Evolutionary conservation across 2,329 filamentous ascomycete species (phyloP).

Genomic region (Aspergillus piperis): DNA sequence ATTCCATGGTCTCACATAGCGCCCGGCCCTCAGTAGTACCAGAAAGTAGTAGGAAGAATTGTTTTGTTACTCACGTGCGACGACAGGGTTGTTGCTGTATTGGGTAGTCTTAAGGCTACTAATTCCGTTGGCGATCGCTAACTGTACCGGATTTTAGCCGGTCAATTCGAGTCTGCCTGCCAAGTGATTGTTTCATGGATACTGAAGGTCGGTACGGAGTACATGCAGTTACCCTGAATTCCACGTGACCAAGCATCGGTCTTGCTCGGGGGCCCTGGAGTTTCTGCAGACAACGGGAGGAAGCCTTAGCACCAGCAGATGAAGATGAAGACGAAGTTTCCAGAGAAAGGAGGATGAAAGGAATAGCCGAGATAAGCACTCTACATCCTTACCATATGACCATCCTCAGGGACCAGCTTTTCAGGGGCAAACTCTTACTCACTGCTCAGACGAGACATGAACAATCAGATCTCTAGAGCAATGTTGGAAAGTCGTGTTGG

Average conservation of each 20-base stretch:
- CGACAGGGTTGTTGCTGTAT: not conserved
- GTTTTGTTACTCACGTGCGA: not conserved
- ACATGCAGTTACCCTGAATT: not conserved
- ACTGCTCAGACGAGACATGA: too few species aligned
- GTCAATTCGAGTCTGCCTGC: not conserved
- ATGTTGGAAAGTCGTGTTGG: not conserved
- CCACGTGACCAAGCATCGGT: not conserved
- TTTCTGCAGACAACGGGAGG: slow-evolving; percentile 6
- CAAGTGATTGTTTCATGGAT: not conserved
- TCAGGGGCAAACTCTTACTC: not conserved
- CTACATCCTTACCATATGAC: slow-evolving; percentile 4
- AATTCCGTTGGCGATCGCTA: not conserved
- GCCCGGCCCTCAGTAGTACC: not conserved
- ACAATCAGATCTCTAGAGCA: too few species aligned
- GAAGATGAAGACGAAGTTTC: not conserved
- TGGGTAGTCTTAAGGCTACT: not conserved
- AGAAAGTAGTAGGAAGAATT: not conserved
- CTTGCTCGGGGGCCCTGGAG: not conserved
- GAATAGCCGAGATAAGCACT: slow-evolving; percentile 7
- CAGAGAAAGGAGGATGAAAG: not conserved
- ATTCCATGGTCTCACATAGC: not conserved
- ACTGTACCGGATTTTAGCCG: not conserved
- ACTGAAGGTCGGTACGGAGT: not conserved
- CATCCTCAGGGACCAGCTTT: not conserved
- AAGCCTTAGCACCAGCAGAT: slow-evolving; percentile 8